A percentile compares a stretch with the other conserved stretches of the same genome.
These are phyloP conservation scores for Escallonia herrerae DNA, from an alignment of 129 eudicot genomes.

Conservation along the genomic window DNA sequence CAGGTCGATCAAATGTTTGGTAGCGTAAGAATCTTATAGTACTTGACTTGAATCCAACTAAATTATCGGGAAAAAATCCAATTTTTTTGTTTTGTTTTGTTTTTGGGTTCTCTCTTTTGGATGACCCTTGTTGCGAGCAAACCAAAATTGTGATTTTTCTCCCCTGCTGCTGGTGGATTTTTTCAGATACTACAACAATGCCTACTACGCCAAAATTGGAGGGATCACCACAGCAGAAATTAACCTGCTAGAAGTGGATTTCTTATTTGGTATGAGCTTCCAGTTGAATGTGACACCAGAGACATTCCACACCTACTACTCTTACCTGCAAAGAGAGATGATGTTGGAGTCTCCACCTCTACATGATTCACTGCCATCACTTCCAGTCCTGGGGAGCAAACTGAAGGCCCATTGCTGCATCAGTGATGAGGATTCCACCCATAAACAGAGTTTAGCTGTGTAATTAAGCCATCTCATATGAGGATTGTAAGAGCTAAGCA, in stretches of 20 bases:
- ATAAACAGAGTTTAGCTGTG: conserved; percentile 30
- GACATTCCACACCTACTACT: conserved; percentile 43
- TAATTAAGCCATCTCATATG: background rate
- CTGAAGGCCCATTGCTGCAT: conserved; percentile 14
- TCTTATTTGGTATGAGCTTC: conserved; percentile 60
- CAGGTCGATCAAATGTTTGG: too few species aligned
- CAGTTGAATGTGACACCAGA: conserved; percentile 52
- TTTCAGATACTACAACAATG: conserved; percentile 53
- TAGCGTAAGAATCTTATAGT: too few species aligned
- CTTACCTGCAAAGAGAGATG: conserved; percentile 44
- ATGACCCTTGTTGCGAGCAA: too few species aligned
- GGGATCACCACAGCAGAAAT: conserved; percentile 55
- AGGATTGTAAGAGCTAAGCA: background rate
- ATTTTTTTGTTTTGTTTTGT: too few species aligned
- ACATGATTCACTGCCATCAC: conserved; percentile 4
- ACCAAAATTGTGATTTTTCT: too few species aligned
- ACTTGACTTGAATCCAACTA: too few species aligned
- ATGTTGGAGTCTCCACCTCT: conserved; percentile 29
- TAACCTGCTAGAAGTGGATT: conserved; percentile 61
- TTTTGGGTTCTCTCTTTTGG: too few species aligned
- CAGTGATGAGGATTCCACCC: conserved; percentile 35
- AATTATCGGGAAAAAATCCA: too few species aligned
- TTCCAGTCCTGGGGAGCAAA: conserved; percentile 5
- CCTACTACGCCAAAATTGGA: conserved; percentile 55
- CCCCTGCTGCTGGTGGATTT: background rate